Percentiles rank a stretch among this genome's conserved stretches.
These are phyloP conservation scores for Decorospora gaudefroyi DNA, from an alignment of 2,329 filamentous ascomycete species.

Conservation along the genomic window DNA sequence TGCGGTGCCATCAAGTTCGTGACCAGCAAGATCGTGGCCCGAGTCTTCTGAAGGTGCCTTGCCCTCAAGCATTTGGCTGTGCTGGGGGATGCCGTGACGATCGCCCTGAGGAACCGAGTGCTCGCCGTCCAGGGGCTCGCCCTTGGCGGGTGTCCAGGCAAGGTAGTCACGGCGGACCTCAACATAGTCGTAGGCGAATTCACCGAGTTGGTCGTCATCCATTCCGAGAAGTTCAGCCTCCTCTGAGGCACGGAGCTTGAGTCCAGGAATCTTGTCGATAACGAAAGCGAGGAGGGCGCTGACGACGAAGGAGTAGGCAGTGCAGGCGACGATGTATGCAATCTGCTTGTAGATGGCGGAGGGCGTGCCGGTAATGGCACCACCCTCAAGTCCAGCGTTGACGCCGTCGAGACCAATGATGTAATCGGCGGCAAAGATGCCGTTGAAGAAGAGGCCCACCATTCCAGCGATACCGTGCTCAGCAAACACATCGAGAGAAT, in stretches of 20 bases:
- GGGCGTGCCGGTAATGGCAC: conserved; percentile 75
- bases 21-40: conserved; percentile 47
- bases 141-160: conserved; percentile 79
- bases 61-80: conserved; percentile 67
- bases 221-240: conserved; percentile 84
- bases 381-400: conserved; percentile 65
- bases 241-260: conserved; percentile 78
- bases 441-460: conserved; percentile 77
- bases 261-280: conserved; percentile 75
- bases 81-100: conserved; percentile 71
- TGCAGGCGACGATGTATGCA: conserved; percentile 71
- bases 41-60: conserved; percentile 55
- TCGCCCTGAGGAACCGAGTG: conserved; percentile 66
- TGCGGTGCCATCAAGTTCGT: too few relatives aligned
- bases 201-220: conserved; percentile 88
- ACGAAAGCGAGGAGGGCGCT: conserved; percentile 73
- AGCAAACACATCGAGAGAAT: conserved; percentile 88
- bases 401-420: conserved; percentile 75
- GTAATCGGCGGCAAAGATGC: conserved; percentile 74
- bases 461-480: conserved; percentile 87
- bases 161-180: conserved; percentile 87
- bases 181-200: conserved; percentile 89
- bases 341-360: conserved; percentile 78
- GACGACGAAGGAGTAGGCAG: conserved; percentile 72
- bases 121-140: conserved; percentile 64